Conservation (phyloP, 208 protist species). For the Trypanosoma scelopori region DNA sequence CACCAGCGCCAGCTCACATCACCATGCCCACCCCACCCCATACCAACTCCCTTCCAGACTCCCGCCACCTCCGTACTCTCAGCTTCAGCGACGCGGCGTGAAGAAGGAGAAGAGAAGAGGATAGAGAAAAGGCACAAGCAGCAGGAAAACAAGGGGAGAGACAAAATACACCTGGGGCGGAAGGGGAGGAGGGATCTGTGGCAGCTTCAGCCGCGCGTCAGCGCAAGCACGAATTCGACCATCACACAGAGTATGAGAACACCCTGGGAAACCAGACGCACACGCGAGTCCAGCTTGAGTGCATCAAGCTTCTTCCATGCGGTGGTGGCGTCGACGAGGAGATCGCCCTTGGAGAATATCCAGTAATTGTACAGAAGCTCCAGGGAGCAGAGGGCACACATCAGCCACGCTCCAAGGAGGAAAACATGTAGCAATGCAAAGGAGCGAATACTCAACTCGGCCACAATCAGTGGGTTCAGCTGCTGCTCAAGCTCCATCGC, state of each 20-base stretch:
- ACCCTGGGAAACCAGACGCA: conserved; percentile 43
- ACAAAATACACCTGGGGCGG: not conserved
- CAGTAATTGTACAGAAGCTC: conserved; percentile 66
- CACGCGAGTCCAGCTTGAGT: conserved; percentile 37
- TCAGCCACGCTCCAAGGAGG: conserved; percentile 35
- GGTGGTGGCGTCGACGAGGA: conserved; percentile 67
- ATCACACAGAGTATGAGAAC: conserved; percentile 39
- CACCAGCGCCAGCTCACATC: too few relatives aligned
- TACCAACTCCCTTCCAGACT: too few relatives aligned
- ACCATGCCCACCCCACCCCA: not conserved
- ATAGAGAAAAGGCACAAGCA: conserved; percentile 6
- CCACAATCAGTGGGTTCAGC: conserved; percentile 60
- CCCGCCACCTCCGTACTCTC: too few relatives aligned
- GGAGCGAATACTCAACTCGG: conserved; percentile 42
- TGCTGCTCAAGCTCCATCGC: conserved; percentile 58
- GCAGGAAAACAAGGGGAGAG: not conserved
- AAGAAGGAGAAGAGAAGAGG: not conserved
- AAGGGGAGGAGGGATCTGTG: too few relatives aligned
- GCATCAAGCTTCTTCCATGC: conserved; percentile 57
- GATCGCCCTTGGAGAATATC: conserved; percentile 32
- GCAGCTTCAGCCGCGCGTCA: conserved; percentile 13
- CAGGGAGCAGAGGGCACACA: conserved; percentile 34
- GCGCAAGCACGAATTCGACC: conserved; percentile 28
- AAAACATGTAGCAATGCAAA: conserved; percentile 51
- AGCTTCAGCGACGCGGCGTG: too few relatives aligned